A percentile compares a stretch with the other conserved stretches of the same genome.
Conservation (phyloP, 164 flowering plant genomes). For the Piper longum region DNA sequence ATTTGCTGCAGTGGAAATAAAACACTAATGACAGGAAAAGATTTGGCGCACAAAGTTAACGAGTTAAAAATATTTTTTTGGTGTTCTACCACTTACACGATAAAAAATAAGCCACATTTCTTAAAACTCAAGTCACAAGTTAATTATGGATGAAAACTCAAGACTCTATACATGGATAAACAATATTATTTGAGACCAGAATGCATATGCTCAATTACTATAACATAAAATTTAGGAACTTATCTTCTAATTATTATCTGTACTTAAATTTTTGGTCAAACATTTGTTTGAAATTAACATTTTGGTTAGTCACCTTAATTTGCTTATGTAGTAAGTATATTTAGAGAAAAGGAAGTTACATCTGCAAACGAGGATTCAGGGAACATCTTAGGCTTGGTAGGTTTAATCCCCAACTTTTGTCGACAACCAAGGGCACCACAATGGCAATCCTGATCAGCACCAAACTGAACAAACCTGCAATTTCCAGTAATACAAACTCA, state of each 20-base stretch:
- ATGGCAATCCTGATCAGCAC: conserved; percentile 97
- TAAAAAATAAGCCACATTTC: neutral
- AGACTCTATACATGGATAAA: neutral
- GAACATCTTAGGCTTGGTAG: conserved; percentile 59
- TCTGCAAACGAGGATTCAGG: conserved; percentile 56
- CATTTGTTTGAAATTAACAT: too few relatives aligned
- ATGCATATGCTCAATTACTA: too few relatives aligned
- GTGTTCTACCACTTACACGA: neutral
- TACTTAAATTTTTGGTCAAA: neutral
- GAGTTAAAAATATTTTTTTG: neutral
- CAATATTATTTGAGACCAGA: neutral
- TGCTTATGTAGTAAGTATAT: conserved; percentile 27
- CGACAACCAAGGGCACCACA: conserved; percentile 86
- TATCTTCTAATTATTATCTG: neutral
- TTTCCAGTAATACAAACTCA: conserved; percentile 9
- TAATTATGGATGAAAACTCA: neutral
- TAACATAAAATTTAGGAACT: neutral
- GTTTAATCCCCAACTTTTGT: conserved; percentile 73
- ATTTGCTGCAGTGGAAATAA: too few relatives aligned
- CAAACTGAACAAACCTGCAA: conserved; percentile 99
- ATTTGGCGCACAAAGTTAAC: neutral
- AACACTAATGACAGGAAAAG: too few relatives aligned
- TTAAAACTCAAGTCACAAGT: neutral
- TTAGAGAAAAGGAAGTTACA: conserved; percentile 30
- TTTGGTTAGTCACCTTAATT: conserved; percentile 11